Conservation (phyloP, 1,284 basidiomycete genomes). For the Apiotrichum laibachii region DNA sequence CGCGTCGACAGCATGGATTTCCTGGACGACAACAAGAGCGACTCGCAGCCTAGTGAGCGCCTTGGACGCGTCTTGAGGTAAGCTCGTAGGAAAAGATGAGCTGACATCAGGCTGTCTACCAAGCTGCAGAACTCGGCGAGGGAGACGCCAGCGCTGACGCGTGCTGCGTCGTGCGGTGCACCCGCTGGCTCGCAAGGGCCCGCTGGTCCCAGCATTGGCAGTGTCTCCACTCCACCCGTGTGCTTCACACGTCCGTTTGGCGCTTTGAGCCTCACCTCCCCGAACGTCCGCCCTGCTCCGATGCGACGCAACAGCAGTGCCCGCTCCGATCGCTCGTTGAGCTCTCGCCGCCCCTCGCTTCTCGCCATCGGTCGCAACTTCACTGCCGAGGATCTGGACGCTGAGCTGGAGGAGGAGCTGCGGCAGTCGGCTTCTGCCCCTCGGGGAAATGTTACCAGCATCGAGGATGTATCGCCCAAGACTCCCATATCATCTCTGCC, state of each 20-base stretch:
- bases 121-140: conserved; percentile 37
- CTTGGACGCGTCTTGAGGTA: conserved; percentile 32
- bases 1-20: conserved; percentile 45
- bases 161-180: conserved; percentile 20
- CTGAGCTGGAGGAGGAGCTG: conserved; percentile 18
- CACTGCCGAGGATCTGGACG: conserved; percentile 47
- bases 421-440: neutral
- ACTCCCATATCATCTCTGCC: neutral
- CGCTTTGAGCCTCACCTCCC: conserved; percentile 15
- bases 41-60: conserved; percentile 16
- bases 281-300: conserved; percentile 30
- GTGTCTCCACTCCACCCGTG: neutral
- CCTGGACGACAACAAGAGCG: conserved; percentile 29
- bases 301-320: conserved; percentile 15
- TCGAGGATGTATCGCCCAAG: neutral
- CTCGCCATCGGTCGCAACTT: conserved; percentile 48
- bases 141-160: conserved; percentile 16
- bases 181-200: neutral
- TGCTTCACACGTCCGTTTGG: neutral
- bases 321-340: conserved; percentile 20
- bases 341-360: conserved; percentile 28
- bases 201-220: neutral
- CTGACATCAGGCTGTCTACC: conserved; percentile 31
- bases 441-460: neutral
- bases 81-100: conserved; percentile 6